Conservation (phyloP, 176 grass and related monocot species). For the Carex parvula region DNA sequence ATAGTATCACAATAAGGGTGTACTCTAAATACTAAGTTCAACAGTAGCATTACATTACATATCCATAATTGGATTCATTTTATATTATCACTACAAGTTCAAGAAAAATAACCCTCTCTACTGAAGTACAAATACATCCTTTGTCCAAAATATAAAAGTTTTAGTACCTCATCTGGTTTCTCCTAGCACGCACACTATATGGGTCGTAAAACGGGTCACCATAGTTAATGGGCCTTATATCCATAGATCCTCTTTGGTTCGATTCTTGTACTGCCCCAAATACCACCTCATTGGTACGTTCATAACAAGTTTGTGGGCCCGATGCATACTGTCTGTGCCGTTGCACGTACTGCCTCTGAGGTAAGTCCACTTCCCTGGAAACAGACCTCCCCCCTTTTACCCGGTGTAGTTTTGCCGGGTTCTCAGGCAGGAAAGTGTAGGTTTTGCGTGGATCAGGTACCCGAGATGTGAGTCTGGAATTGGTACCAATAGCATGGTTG, state of each 20-base stretch:
- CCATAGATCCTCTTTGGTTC: conserved; percentile 39
- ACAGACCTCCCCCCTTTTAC: conserved; percentile 48
- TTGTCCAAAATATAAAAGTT: conserved; percentile 16
- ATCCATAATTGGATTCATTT: background rate
- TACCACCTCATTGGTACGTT: conserved; percentile 66
- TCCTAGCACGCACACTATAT: conserved; percentile 47
- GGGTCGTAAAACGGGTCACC: conserved; percentile 48
- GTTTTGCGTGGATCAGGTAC: conserved; percentile 55
- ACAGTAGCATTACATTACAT: background rate
- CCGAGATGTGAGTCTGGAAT: conserved; percentile 47
- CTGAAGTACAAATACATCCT: conserved; percentile 5
- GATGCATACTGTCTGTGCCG: conserved; percentile 60
- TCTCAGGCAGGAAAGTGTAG: conserved; percentile 78
- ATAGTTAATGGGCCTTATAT: conserved; percentile 54
- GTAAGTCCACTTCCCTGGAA: conserved; percentile 45
- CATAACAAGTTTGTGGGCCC: conserved; percentile 70
- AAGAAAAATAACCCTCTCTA: background rate
- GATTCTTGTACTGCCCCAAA: conserved; percentile 86
- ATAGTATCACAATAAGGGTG: background rate
- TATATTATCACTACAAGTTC: conserved; percentile 3
- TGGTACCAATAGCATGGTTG: conserved; percentile 51
- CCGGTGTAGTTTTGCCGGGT: conserved; percentile 73
- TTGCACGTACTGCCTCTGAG: conserved; percentile 71
- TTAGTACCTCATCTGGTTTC: conserved; percentile 42
- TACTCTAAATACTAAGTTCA: background rate